phyloP scores from a whole-genome alignment of 306 rosid genomes.

The Phaseolus lunatus region DNA sequence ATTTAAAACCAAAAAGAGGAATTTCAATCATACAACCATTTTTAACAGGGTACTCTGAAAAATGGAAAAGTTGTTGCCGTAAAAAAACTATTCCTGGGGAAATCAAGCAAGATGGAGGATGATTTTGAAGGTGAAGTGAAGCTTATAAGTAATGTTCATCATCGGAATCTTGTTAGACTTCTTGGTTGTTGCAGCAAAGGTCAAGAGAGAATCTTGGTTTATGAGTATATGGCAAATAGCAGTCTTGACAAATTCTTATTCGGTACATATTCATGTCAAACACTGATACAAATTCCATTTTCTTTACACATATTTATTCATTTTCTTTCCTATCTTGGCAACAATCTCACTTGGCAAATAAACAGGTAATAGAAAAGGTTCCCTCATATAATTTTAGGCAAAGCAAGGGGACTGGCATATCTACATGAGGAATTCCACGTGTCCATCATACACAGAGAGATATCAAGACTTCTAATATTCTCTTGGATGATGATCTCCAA shows the following conservation, averaged over 20 bases:
- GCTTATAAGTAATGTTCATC: slow-evolving; percentile 55
- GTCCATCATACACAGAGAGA: slow-evolving; percentile 64
- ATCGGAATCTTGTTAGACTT: slow-evolving; percentile 14
- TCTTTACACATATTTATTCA: neutral
- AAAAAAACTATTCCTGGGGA: slow-evolving; percentile 58
- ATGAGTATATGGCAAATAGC: slow-evolving; percentile 70
- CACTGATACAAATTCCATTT: neutral
- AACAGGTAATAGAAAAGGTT: slow-evolving; percentile 60
- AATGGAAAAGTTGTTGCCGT: slow-evolving; percentile 68
- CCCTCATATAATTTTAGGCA: slow-evolving; percentile 64
- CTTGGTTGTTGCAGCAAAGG: slow-evolving; percentile 49
- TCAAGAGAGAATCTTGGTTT: slow-evolving; percentile 66
- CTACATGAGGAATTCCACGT: slow-evolving; percentile 69
- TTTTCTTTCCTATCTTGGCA: too few species aligned
- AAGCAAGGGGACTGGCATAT: slow-evolving; percentile 71
- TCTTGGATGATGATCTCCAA: slow-evolving; percentile 59
- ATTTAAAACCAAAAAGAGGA: neutral
- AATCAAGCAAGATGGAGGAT: slow-evolving; percentile 55
- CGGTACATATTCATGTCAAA: slow-evolving; percentile 46
- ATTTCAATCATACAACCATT: neutral
- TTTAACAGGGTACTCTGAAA: neutral
- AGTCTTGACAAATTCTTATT: slow-evolving; percentile 73
- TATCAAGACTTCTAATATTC: slow-evolving; percentile 67
- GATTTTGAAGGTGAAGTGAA: slow-evolving; percentile 71
- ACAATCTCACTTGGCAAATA: neutral